Conservation (phyloP, 768 basidiomycete species). For the Tubosaeta sp. region DNA sequence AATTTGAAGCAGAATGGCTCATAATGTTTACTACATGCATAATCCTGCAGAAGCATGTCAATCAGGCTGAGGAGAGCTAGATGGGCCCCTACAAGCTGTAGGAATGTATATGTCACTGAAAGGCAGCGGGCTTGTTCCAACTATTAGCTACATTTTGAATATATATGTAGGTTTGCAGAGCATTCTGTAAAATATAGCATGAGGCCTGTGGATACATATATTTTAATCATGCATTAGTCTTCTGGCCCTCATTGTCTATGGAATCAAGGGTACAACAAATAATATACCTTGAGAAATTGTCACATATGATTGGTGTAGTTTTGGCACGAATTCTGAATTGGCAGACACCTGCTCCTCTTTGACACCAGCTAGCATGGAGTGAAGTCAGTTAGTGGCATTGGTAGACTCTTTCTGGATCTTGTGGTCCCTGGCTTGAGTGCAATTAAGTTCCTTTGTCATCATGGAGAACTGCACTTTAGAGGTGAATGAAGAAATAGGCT, state of each 20-base stretch:
- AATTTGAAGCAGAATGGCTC: too few species aligned
- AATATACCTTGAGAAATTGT: not conserved
- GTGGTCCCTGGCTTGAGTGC: not conserved
- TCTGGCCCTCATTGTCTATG: not conserved
- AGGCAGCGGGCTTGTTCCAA: too few species aligned
- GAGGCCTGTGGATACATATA: too few species aligned
- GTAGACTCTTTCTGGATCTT: not conserved
- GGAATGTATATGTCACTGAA: too few species aligned
- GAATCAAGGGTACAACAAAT: not conserved
- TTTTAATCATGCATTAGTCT: too few species aligned
- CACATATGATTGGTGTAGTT: not conserved
- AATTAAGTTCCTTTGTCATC: not conserved
- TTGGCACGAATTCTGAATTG: not conserved
- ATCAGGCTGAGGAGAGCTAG: too few species aligned
- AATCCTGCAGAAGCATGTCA: too few species aligned
- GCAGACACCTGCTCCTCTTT: not conserved
- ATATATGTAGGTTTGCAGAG: too few species aligned
- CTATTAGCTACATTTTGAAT: too few species aligned
- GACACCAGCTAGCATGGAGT: not conserved
- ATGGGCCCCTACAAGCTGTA: too few species aligned
- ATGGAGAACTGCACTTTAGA: not conserved
- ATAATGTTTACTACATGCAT: too few species aligned
- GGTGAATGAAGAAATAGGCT: accelerated
- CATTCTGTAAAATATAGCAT: too few species aligned
- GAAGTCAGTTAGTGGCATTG: not conserved